Evolutionary conservation across 805 yeast genomes (phyloP).

Genomic region (Saturnispora quitensis): DNA sequence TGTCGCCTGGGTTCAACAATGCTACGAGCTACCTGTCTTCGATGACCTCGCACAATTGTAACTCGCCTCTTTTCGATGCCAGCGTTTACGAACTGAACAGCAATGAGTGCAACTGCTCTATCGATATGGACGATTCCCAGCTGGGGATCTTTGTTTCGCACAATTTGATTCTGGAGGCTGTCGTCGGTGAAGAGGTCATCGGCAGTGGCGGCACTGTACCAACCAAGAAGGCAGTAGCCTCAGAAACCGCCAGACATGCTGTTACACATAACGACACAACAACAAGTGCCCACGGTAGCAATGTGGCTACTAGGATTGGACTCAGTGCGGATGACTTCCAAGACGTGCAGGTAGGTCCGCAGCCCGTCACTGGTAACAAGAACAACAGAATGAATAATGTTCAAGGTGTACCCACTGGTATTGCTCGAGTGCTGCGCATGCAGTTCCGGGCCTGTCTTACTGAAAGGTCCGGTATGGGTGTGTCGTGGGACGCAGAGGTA

Average conservation of each 20-base stretch:
- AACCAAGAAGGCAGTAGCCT: background rate
- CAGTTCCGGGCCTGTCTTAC: constrained; percentile 78
- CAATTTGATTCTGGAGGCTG: constrained; percentile 70
- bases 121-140: constrained; percentile 77
- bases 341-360: constrained; percentile 27
- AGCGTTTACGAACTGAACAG: constrained; percentile 25
- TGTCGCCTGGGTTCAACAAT: constrained; percentile 38
- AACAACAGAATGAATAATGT: constrained; percentile 22
- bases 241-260: background rate
- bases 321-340: constrained; percentile 11
- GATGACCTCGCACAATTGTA: constrained; percentile 27
- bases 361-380: constrained; percentile 21
- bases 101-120: constrained; percentile 42
- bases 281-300: background rate
- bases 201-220: constrained; percentile 21
- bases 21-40: constrained; percentile 21
- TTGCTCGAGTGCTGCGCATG: constrained; percentile 91
- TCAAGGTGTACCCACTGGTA: constrained; percentile 80
- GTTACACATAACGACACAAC: background rate
- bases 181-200: constrained; percentile 85
- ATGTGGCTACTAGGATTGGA: background rate
- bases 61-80: constrained; percentile 24
- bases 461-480: constrained; percentile 90
- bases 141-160: constrained; percentile 73
- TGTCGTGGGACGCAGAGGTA: constrained; percentile 98